Evolutionary conservation across 345 rosid species (phyloP).

Genomic region (Ceriops zippeliana): DNA sequence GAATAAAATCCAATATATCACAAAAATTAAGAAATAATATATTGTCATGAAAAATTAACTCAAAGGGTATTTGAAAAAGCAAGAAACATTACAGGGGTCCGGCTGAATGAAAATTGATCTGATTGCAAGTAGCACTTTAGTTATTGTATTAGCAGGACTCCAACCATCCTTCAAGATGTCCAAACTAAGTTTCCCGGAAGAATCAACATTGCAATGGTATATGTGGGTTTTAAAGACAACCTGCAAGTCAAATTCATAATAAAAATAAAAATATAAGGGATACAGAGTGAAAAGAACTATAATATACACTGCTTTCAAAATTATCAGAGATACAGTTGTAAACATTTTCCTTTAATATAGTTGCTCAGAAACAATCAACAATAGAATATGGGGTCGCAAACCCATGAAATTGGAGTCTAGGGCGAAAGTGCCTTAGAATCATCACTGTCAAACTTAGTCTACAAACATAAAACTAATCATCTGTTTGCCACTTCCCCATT

Average conservation of each 20-base stretch:
- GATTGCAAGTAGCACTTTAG: slow-evolving; percentile 70
- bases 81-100: slow-evolving; percentile 52
- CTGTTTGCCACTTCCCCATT: not conserved
- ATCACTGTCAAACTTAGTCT: not conserved
- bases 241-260: slow-evolving; percentile 37
- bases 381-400: not conserved
- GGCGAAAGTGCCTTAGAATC: not conserved
- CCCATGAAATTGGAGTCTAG: not conserved
- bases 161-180: slow-evolving; percentile 75
- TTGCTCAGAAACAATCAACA: not conserved
- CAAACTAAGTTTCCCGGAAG: slow-evolving; percentile 60
- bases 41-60: not conserved
- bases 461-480: not conserved
- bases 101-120: slow-evolving; percentile 77
- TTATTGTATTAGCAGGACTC: slow-evolving; percentile 92
- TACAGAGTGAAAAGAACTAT: not conserved
- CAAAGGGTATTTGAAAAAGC: not conserved
- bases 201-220: slow-evolving; percentile 87
- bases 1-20: not conserved
- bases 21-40: not conserved
- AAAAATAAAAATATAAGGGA: slow-evolving; percentile 9
- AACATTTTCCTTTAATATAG: not conserved
- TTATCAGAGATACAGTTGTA: not conserved
- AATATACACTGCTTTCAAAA: not conserved
- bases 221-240: slow-evolving; percentile 81